phyloP scores from a whole-genome alignment of 108 stramenopile species.

The Cyclostephanos invisitatus region DNA sequence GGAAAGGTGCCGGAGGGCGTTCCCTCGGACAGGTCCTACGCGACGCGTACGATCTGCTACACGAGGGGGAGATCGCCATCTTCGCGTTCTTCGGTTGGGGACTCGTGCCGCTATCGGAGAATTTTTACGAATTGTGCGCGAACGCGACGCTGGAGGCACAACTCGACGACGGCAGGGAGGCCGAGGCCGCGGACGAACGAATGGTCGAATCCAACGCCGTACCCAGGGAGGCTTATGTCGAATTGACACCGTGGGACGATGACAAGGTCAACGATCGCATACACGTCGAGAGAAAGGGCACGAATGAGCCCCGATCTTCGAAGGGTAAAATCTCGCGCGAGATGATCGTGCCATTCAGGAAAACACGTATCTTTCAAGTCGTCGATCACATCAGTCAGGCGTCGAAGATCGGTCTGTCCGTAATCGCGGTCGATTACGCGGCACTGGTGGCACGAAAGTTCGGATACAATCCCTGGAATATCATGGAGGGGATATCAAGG shows the following conservation, averaged over 20 bases:
- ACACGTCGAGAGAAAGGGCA: not conserved
- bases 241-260: conserved; percentile 41
- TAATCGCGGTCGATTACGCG: conserved; percentile 25
- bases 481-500: conserved; percentile 16
- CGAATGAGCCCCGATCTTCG: not conserved
- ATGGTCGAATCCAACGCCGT: not conserved
- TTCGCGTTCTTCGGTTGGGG: conserved; percentile 39
- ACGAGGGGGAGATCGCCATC: conserved; percentile 34
- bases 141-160: conserved; percentile 11
- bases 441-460: conserved; percentile 19
- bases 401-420: conserved; percentile 20
- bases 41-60: conserved; percentile 15
- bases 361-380: conserved; percentile 27
- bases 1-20: conserved; percentile 14
- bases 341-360: conserved; percentile 12
- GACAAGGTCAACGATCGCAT: conserved; percentile 21
- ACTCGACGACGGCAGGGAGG: not conserved
- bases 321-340: not conserved
- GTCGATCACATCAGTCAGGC: conserved; percentile 51
- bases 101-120: conserved; percentile 16
- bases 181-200: not conserved
- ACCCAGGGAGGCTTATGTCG: conserved; percentile 17
- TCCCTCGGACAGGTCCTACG: conserved; percentile 25
- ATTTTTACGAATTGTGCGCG: conserved; percentile 20
- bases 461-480: conserved; percentile 17